A percentile compares a stretch with the other conserved stretches of the same genome.
phyloP scores from a whole-genome alignment of 345 rosid species.

The Bruguiera sexangula region DNA sequence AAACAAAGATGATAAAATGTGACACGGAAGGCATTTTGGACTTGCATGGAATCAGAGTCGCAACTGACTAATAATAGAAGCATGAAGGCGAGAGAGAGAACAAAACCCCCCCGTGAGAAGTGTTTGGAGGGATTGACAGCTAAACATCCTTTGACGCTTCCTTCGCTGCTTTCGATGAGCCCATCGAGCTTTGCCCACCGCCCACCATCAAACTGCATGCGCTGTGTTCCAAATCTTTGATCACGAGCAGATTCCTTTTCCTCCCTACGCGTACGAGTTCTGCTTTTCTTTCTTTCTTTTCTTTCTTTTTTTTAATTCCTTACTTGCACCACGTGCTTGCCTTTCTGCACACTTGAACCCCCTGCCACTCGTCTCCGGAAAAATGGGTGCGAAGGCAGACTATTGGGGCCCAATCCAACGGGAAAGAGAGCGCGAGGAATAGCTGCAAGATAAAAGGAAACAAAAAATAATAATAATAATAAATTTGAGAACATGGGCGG shows the following conservation, averaged over 20 bases:
- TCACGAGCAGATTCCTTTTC: constrained; percentile 46
- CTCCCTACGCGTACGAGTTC: constrained; percentile 12
- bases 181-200: background rate
- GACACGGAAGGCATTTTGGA: too few species aligned
- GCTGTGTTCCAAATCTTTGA: constrained; percentile 11
- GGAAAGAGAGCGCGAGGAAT: too few species aligned
- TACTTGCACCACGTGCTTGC: background rate
- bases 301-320: background rate
- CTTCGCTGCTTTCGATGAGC: constrained; percentile 34
- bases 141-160: constrained; percentile 39
- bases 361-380: constrained; percentile 10
- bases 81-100: constrained; percentile 30
- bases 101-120: constrained; percentile 40
- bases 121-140: constrained; percentile 49
- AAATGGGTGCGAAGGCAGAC: constrained; percentile 9
- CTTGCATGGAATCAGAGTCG: too few species aligned
- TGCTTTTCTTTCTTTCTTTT: too few species aligned
- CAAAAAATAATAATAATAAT: too few species aligned
- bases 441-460: too few species aligned
- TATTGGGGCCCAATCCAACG: too few species aligned
- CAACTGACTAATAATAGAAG: too few species aligned
- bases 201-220: background rate
- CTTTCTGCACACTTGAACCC: background rate
- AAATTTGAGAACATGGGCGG: too few species aligned
- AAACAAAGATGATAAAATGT: too few species aligned